Base-by-base conservation (phyloP, 192 early-diverging fungal species). In the Blastocladiella britannica region DNA sequence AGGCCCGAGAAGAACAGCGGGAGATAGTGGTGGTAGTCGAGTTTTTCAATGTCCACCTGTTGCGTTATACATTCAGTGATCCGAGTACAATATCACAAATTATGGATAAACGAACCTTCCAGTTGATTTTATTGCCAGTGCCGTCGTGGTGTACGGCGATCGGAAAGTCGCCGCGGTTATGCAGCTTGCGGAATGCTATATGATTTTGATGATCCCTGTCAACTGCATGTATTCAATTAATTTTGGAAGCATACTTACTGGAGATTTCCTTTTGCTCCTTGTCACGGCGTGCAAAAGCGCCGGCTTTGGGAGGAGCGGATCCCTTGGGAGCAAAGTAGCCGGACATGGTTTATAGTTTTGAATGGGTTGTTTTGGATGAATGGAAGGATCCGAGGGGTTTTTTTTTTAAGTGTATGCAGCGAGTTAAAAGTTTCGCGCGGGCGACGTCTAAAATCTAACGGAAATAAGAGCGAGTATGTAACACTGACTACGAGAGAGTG, bases 91-190 rank as follows among this genome's bases (percentile, higher is more conserved):
- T n/a, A n/a, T n/a, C n/a, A n/a, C n/a, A n/a, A n/a, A n/a, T n/a
- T n/a, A n/a, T n/a, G n/a, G n/a, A n/a, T n/a, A n/a, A n/a, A n/a
- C n/a, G n/a, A 28, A 73, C 71, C 63, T 79, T 79, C 77, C 77
- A 79, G 63, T 78, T 79, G 53, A 79, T 77, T 58, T 77, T 77
- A 62, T 79, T 79, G 54, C 77, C 77, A 53, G 78, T 79, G n/a
- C 75, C 65, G 58, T 75, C 72, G 59, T 79, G 77, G 59, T 75
- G 75, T 15, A 79, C 75, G 15, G 75, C 67, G 54, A 79, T 79
- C 1, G 77, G 77, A 55, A 79, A 79, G 54, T 79, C 77, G 26
- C 75, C 75, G 9, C 77, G 65, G 56, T 79, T 75, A 55, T 79
- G 78, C 3, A 79, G 61, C 64, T 75, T 77, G 15, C 77, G 60